phyloP scores from a whole-genome alignment of 371 early-diverging fungal species.

The Rhizopus stolonifer region DNA sequence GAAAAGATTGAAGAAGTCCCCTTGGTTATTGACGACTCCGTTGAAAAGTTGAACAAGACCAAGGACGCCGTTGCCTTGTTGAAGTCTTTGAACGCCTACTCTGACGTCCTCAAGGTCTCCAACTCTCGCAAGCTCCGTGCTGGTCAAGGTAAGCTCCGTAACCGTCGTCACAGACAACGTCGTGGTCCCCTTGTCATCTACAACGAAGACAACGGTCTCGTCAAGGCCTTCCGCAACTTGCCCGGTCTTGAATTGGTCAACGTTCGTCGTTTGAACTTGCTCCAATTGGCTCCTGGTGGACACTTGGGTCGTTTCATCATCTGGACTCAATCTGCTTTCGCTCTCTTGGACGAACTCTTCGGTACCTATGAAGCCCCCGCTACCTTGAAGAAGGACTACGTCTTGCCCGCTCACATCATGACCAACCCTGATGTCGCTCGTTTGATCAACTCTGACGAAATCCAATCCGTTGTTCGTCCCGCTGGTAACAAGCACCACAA shows the following conservation, averaged over 20 bases:
- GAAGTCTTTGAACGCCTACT: slow-evolving; percentile 91
- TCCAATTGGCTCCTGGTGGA: slow-evolving; percentile 99
- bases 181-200: slow-evolving; percentile 98
- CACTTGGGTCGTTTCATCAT: slow-evolving; percentile 99
- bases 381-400: no score
- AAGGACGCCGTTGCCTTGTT: slow-evolving; percentile 94
- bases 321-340: slow-evolving; percentile 98
- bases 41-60: slow-evolving; percentile 92
- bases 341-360: slow-evolving; percentile 92
- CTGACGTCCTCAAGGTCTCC: slow-evolving; percentile 97
- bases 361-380: slow-evolving; percentile 89
- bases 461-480: slow-evolving; percentile 83
- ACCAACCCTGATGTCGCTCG: no score
- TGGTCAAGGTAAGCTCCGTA: slow-evolving; percentile 99
- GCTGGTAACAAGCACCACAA: slow-evolving; percentile 79
- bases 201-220: slow-evolving; percentile 93
- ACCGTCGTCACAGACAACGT: slow-evolving; percentile 98
- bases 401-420: no score
- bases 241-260: slow-evolving; percentile 97
- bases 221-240: slow-evolving; percentile 99
- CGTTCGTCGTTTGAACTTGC: slow-evolving; percentile 94
- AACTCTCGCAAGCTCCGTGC: slow-evolving; percentile 97
- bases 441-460: no score
- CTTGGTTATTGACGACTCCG: slow-evolving; percentile 87
- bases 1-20: slow-evolving; percentile 96